These are phyloP conservation scores for Papiliotrema fonsecae DNA, from an alignment of 1,284 basidiomycete genomes.

Conservation along the genomic window DNA sequence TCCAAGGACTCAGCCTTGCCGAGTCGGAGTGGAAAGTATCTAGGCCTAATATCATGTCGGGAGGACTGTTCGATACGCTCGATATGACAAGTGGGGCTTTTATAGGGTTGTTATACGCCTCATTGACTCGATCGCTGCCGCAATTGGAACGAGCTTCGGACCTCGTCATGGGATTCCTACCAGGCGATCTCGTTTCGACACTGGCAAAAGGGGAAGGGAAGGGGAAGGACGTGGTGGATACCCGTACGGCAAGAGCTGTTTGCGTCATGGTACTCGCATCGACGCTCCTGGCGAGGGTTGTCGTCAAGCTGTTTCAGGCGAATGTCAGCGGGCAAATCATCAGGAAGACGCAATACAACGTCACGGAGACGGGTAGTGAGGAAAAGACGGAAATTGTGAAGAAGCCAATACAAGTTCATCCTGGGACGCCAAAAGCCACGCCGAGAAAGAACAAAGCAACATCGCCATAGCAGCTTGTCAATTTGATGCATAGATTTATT, in stretches of 20 bases:
- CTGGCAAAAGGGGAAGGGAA: not conserved
- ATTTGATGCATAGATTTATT: too few species aligned
- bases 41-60: conserved; percentile 26
- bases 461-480: too few species aligned
- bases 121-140: conserved; percentile 14
- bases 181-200: conserved; percentile 16
- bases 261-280: conserved; percentile 25
- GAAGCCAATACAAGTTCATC: not conserved
- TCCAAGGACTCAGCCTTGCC: conserved; percentile 25
- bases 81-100: conserved; percentile 36
- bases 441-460: conserved; percentile 5
- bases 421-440: not conserved
- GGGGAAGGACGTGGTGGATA: not conserved
- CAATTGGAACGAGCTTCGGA: conserved; percentile 11
- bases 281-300: conserved; percentile 24
- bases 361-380: not conserved
- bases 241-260: conserved; percentile 21
- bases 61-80: conserved; percentile 29
- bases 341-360: not conserved
- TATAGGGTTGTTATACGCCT: conserved; percentile 20
- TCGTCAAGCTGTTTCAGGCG: conserved; percentile 9
- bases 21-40: conserved; percentile 26
- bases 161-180: conserved; percentile 11
- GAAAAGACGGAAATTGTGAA: conserved; percentile 2
- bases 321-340: not conserved